Percentiles rank a stretch among this genome's conserved stretches.
phyloP scores from a whole-genome alignment of 2,329 filamentous ascomycete genomes.

The Talaromyces albobiverticillius region DNA sequence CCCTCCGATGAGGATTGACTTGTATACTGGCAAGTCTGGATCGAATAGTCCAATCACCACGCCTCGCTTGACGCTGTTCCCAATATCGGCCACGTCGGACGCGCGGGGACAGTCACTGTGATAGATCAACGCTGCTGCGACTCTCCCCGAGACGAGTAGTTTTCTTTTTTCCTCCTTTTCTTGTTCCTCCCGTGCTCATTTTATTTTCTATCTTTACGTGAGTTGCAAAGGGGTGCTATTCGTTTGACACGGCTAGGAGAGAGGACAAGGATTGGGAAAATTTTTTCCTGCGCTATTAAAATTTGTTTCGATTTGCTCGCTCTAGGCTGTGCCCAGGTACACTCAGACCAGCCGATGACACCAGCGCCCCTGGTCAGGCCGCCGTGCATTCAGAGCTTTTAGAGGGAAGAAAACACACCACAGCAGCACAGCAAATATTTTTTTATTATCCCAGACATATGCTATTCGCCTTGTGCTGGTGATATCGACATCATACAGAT shows the following conservation, averaged over 20 bases:
- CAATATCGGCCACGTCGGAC: conserved; percentile 11
- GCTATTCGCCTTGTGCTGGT: not conserved
- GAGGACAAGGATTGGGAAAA: conserved; percentile 7
- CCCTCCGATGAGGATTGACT: not conserved
- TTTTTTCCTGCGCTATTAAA: conserved; percentile 7
- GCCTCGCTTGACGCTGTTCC: conserved; percentile 1
- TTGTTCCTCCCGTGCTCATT: not conserved
- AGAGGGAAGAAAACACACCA: conserved; percentile 1
- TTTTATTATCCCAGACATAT: not conserved
- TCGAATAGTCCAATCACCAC: conserved; percentile 4
- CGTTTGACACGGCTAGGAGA: too few relatives aligned
- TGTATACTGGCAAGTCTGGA: not conserved
- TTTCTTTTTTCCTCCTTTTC: not conserved
- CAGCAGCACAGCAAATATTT: not conserved
- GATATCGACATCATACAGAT: not conserved
- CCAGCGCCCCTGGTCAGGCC: conserved; percentile 16
- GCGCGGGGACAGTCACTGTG: conserved; percentile 9
- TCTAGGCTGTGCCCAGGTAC: conserved; percentile 9
- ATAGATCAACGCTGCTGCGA: conserved; percentile 2
- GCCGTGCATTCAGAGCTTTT: conserved; percentile 13
- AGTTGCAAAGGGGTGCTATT: too few relatives aligned
- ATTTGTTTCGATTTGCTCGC: conserved; percentile 1
- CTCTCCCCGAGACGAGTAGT: not conserved
- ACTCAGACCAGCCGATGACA: conserved; percentile 14
- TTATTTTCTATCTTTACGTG: too few relatives aligned